Conservation (phyloP, 305 asterid genomes). For the Plantago coronopus region DNA sequence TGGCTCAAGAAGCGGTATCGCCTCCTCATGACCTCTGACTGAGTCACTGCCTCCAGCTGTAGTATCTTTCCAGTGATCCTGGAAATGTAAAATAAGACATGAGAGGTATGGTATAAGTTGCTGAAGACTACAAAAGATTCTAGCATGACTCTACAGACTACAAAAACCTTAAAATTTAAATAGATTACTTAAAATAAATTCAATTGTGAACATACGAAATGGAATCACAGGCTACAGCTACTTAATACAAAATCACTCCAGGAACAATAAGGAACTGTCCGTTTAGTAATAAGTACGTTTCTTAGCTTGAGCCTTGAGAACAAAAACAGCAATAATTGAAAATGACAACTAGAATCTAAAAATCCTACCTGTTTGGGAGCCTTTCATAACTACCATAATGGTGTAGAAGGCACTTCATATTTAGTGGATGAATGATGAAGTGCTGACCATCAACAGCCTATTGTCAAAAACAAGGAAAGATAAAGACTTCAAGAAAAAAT, state of each 20-base stretch:
- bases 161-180: background rate
- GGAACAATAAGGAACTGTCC: too few relatives aligned
- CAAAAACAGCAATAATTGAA: background rate
- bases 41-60: constrained; percentile 78
- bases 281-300: background rate
- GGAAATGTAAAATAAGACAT: constrained; percentile 28
- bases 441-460: constrained; percentile 95
- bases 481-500: background rate
- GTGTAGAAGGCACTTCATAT: constrained; percentile 90
- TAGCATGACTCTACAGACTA: constrained; percentile 4
- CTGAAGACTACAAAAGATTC: constrained; percentile 2
- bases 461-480: constrained; percentile 22
- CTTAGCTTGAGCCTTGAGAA: background rate
- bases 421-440: constrained; percentile 80
- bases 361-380: constrained; percentile 74
- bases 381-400: constrained; percentile 70
- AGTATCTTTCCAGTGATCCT: constrained; percentile 84
- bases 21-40: constrained; percentile 81
- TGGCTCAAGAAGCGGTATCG: constrained; percentile 94
- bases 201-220: too few relatives aligned
- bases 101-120: constrained; percentile 6
- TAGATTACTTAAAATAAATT: constrained; percentile 1
- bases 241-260: background rate
- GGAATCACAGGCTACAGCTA: too few relatives aligned
- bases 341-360: background rate